Evolutionary conservation across 2,329 filamentous ascomycete genomes (phyloP).

Genomic region (Cercospora sesami): DNA sequence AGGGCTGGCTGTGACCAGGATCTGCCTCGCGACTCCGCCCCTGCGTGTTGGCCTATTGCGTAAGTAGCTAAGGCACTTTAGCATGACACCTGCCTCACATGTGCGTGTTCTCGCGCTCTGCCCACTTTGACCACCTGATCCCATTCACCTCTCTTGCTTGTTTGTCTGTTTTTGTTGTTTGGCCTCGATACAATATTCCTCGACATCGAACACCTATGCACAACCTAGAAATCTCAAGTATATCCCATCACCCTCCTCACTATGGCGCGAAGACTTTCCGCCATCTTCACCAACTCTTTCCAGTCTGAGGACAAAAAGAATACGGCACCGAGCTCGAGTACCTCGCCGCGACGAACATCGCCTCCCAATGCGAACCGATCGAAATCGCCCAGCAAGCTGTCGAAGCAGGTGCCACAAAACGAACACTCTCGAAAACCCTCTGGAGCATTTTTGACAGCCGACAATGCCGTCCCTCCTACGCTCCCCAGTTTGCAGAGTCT

Average conservation of each 20-base stretch:
- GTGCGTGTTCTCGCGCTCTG: not conserved
- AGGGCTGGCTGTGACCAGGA: not conserved
- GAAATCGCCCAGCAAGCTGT: constrained; percentile 26
- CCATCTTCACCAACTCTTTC: constrained; percentile 26
- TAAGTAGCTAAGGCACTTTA: not conserved
- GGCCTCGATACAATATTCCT: not conserved
- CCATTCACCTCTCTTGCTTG: not conserved
- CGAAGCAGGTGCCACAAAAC: constrained; percentile 27
- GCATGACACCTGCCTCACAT: not conserved
- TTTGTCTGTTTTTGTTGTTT: not conserved
- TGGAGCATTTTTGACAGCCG: constrained; percentile 22
- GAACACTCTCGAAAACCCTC: constrained; percentile 23
- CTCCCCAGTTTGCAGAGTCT: constrained; percentile 31
- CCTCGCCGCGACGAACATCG: constrained; percentile 22
- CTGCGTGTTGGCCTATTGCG: not conserved
- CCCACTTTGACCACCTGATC: constrained; percentile 1
- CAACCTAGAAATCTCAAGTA: not conserved
- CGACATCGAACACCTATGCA: not conserved
- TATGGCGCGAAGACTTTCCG: constrained; percentile 29
- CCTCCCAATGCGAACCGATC: constrained; percentile 23
- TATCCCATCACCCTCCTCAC: not conserved
- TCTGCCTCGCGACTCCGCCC: not conserved
- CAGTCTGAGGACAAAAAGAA: constrained; percentile 24
- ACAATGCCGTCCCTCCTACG: constrained; percentile 15
- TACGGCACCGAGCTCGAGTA: constrained; percentile 16